Conservation (phyloP, 2,329 filamentous ascomycete genomes). For the Westerdykella ornata region DNA sequence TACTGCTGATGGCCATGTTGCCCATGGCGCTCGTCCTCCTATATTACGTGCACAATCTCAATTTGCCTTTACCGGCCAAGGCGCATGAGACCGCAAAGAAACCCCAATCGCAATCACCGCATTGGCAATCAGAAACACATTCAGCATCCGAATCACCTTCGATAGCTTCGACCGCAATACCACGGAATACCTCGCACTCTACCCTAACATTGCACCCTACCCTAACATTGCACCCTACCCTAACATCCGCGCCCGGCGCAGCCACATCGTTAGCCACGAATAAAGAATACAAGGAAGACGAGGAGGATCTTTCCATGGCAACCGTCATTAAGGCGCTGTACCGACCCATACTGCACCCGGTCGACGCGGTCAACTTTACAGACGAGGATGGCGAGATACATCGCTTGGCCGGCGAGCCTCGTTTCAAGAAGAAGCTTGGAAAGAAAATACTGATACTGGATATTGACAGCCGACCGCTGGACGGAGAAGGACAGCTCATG, state of each 20-base stretch:
- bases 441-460: conserved; percentile 36
- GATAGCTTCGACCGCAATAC: background rate
- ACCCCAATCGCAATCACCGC: background rate
- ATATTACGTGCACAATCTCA: conserved; percentile 23
- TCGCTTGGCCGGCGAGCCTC: conserved; percentile 24
- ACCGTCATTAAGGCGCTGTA: conserved; percentile 36
- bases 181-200: background rate
- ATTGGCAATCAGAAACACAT: too few species aligned
- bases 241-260: too few species aligned
- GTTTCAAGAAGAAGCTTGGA: conserved; percentile 31
- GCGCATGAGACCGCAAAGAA: background rate
- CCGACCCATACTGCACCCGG: conserved; percentile 30
- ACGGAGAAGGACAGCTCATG: conserved; percentile 32
- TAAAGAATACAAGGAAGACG: conserved; percentile 1
- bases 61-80: background rate
- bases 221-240: too few species aligned
- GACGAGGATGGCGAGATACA: conserved; percentile 35
- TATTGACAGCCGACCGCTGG: conserved; percentile 35
- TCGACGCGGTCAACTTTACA: conserved; percentile 34
- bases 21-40: conserved; percentile 26
- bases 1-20: conserved; percentile 25
- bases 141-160: background rate
- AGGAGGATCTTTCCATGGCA: conserved; percentile 28
- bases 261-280: background rate
- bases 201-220: too few species aligned